Evolutionary conservation across 805 yeast genomes (phyloP).

Genomic region (Hemisphaericaspora nanyangensis): DNA sequence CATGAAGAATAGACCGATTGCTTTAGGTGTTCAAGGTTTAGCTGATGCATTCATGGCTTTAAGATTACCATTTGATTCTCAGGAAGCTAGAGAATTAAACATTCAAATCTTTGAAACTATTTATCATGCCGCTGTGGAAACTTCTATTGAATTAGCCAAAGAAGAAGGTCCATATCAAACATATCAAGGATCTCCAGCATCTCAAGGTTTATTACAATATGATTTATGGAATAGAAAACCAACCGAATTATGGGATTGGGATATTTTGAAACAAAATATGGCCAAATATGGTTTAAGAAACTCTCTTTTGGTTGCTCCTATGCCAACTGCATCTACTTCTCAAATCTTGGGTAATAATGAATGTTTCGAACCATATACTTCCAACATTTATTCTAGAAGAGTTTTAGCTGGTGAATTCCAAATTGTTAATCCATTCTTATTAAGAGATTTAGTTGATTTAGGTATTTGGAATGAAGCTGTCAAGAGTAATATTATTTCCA

Average conservation of each 20-base stretch:
- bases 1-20: conserved; percentile 58
- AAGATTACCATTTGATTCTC: conserved; percentile 56
- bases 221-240: conserved; percentile 61
- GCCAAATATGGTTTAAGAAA: conserved; percentile 52
- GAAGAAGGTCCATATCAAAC: conserved; percentile 49
- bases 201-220: conserved; percentile 53
- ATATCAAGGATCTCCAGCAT: conserved; percentile 57
- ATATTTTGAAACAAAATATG: conserved; percentile 45
- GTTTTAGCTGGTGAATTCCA: conserved; percentile 64
- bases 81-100: conserved; percentile 52
- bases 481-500: conserved; percentile 53
- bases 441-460: conserved; percentile 54
- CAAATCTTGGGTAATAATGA: conserved; percentile 60
- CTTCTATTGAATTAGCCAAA: conserved; percentile 51
- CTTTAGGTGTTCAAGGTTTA: conserved; percentile 61
- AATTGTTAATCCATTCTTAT: conserved; percentile 56
- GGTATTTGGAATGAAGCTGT: conserved; percentile 56
- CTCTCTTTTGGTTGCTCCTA: conserved; percentile 59
- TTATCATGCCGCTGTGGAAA: conserved; percentile 56
- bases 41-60: conserved; percentile 57
- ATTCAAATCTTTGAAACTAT: conserved; percentile 60
- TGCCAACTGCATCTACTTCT: conserved; percentile 68
- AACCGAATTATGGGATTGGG: conserved; percentile 58
- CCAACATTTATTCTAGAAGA: conserved; percentile 60
- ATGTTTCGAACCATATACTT: conserved; percentile 62